phyloP scores from a whole-genome alignment of 163 green algal genomes.

The Coccomyxa subellipsoidea region DNA sequence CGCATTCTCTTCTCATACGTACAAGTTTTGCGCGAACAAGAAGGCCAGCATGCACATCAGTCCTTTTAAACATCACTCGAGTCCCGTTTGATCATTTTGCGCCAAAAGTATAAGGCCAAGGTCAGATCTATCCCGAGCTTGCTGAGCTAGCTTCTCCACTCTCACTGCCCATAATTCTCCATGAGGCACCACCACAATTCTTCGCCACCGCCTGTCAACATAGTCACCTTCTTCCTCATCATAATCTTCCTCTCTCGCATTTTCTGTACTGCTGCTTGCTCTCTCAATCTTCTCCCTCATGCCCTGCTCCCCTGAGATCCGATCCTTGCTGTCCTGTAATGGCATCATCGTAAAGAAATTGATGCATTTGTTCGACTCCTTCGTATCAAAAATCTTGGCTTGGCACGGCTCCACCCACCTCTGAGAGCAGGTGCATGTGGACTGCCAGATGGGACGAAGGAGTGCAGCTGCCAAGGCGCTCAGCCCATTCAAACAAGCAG shows the following conservation, averaged over 20 bases:
- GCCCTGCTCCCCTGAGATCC: background rate
- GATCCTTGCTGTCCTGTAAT: background rate
- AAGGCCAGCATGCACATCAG: too few relatives aligned
- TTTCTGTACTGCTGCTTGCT: background rate
- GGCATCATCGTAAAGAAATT: background rate
- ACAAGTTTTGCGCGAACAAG: too few relatives aligned
- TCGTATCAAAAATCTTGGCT: background rate
- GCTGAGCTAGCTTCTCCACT: background rate
- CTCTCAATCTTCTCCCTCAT: background rate
- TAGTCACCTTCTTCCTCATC: background rate
- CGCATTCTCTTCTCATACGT: too few relatives aligned
- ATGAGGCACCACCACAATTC: background rate
- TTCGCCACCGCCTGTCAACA: background rate
- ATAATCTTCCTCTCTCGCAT: background rate
- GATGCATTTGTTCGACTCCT: background rate
- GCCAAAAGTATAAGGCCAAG: too few relatives aligned
- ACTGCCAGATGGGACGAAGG: background rate
- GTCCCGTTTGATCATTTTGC: too few relatives aligned
- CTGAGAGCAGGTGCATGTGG: background rate
- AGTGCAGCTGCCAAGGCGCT: slow-evolving; percentile 47
- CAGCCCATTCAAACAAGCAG: slow-evolving; percentile 81
- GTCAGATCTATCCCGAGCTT: background rate
- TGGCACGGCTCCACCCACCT: too few relatives aligned
- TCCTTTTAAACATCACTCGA: too few relatives aligned
- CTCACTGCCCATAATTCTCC: background rate